phyloP scores from a whole-genome alignment of 345 rosid genomes.

The Gossypium turneri region DNA sequence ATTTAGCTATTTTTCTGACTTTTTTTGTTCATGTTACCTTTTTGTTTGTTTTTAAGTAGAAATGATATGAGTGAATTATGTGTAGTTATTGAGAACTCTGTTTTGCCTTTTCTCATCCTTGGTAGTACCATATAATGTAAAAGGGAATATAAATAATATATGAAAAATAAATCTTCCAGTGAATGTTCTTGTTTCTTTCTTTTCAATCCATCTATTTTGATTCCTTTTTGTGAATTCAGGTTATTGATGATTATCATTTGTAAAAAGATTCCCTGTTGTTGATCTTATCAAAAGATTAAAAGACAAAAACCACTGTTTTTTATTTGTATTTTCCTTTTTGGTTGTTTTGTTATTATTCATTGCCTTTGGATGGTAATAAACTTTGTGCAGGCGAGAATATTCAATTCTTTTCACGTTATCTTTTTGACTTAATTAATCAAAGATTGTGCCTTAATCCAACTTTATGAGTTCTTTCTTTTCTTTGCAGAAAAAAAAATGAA shows the following conservation, averaged over 20 bases:
- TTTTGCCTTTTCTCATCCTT: slow-evolving; percentile 9
- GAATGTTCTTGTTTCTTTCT: neutral
- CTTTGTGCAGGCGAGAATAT: neutral
- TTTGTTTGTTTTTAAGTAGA: neutral
- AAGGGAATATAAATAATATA: slow-evolving; percentile 23
- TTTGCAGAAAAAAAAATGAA: neutral
- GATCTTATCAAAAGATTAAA: slow-evolving; percentile 1
- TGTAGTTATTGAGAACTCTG: slow-evolving; percentile 5
- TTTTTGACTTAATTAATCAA: neutral
- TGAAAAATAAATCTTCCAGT: slow-evolving; percentile 25
- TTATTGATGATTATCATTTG: neutral
- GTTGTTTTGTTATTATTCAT: neutral
- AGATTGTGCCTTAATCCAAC: neutral
- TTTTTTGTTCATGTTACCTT: slow-evolving; percentile 26
- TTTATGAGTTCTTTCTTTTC: neutral
- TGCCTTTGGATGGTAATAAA: neutral
- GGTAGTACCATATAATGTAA: slow-evolving; percentile 33
- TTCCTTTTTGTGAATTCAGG: neutral
- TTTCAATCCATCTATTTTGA: neutral
- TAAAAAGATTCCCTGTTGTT: neutral
- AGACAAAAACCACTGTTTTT: neutral
- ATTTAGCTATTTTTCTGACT: slow-evolving; percentile 30
- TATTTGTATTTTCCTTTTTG: too few species aligned
- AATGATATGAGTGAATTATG: neutral
- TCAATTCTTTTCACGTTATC: neutral